Percentiles rank a stretch among this genome's conserved stretches.
Conservation (phyloP, 106 monocot species). For the Dioscorea alata region DNA sequence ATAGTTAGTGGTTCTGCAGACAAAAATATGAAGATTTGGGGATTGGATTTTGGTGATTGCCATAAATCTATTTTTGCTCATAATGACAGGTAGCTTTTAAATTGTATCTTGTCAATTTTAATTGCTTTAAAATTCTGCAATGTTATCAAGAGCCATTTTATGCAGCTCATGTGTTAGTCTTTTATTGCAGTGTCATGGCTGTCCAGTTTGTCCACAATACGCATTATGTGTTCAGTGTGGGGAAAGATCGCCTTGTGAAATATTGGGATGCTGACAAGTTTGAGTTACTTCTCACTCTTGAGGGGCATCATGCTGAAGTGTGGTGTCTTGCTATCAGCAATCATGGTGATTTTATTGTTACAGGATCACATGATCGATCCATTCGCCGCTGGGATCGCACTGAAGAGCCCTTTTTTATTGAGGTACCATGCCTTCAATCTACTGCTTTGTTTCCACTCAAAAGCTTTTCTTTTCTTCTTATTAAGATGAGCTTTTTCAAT, state of each 20-base stretch:
- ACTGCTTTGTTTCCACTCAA: neutral
- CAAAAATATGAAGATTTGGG: slow-evolving; percentile 98
- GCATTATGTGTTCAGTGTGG: slow-evolving; percentile 93
- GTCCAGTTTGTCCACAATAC: slow-evolving; percentile 86
- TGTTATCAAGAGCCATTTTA: neutral
- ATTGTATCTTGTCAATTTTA: neutral
- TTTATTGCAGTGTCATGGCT: slow-evolving; percentile 72
- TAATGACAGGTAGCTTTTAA: slow-evolving; percentile 60
- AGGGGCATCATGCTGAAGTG: slow-evolving; percentile 94
- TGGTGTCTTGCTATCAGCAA: slow-evolving; percentile 82
- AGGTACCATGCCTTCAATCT: slow-evolving; percentile 31
- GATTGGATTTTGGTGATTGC: slow-evolving; percentile 96
- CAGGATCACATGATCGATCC: slow-evolving; percentile 96
- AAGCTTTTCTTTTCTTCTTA: too few relatives aligned
- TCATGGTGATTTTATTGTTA: slow-evolving; percentile 87
- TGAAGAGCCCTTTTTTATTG: slow-evolving; percentile 81
- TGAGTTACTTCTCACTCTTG: slow-evolving; percentile 78
- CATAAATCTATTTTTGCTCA: slow-evolving; percentile 95
- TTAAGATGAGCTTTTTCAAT: too few relatives aligned
- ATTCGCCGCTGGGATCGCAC: slow-evolving; percentile 96
- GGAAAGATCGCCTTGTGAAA: slow-evolving; percentile 88
- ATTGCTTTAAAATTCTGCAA: slow-evolving; percentile 5
- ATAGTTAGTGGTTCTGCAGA: slow-evolving; percentile 94
- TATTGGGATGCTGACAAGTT: slow-evolving; percentile 99
- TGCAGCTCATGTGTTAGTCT: neutral